Conservation (phyloP, 2,329 filamentous ascomycete genomes). For the Penicillium polonicum region DNA sequence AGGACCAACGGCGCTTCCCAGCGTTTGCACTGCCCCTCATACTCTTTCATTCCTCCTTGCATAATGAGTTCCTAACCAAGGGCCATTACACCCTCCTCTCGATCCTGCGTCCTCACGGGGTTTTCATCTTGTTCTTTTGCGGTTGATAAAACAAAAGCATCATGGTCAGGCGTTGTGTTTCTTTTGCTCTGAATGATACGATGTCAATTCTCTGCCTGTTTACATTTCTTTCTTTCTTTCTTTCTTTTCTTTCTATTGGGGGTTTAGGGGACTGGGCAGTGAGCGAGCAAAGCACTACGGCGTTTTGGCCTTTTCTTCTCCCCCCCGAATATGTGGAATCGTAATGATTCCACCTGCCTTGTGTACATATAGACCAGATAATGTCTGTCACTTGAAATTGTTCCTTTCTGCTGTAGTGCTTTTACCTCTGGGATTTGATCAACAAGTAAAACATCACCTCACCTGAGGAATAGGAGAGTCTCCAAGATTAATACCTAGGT, state of each 20-base stretch:
- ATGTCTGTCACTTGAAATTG: not conserved
- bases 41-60: slow-evolving; percentile 8
- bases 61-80: slow-evolving; percentile 2
- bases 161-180: slow-evolving; percentile 26
- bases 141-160: slow-evolving; percentile 25
- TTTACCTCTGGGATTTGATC: not conserved
- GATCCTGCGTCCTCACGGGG: slow-evolving; percentile 8
- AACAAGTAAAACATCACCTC: not conserved
- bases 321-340: slow-evolving; percentile 8
- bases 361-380: slow-evolving; percentile 20
- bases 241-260: slow-evolving; percentile 6
- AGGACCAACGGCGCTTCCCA: not conserved
- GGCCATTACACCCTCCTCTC: slow-evolving; percentile 6
- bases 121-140: slow-evolving; percentile 10
- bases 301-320: slow-evolving; percentile 23
- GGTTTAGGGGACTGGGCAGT: slow-evolving; percentile 19
- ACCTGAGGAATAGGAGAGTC: too few relatives aligned
- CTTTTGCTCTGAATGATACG: slow-evolving; percentile 9
- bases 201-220: not conserved
- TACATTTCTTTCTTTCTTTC: not conserved
- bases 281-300: slow-evolving; percentile 23
- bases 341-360: slow-evolving; percentile 8
- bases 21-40: not conserved
- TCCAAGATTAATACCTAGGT: too few relatives aligned
- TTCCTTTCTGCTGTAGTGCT: not conserved